Evolutionary conservation across 164 flowering plant species (phyloP).

Genomic region (Berberis thunbergii): DNA sequence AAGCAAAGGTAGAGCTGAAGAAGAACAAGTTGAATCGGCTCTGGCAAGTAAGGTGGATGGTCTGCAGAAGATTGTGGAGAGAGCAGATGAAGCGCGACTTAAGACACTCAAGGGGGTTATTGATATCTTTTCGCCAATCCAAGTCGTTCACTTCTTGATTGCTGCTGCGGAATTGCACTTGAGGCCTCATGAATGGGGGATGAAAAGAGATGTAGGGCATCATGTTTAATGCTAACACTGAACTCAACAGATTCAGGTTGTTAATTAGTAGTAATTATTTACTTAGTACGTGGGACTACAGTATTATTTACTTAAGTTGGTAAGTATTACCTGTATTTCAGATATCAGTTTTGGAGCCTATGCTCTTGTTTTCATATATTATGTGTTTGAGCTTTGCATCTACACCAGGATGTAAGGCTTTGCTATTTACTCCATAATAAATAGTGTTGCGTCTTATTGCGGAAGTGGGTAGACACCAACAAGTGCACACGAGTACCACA

Average conservation of each 20-base stretch:
- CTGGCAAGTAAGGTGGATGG: constrained; percentile 26
- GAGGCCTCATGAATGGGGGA: constrained; percentile 59
- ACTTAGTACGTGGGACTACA: too few relatives aligned
- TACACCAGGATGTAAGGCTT: too few relatives aligned
- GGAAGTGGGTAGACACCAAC: too few relatives aligned
- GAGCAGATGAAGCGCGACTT: constrained; percentile 50
- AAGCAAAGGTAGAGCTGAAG: constrained; percentile 1
- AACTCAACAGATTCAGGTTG: neutral
- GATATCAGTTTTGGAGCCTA: too few relatives aligned
- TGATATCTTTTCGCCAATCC: constrained; percentile 30
- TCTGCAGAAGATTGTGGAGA: constrained; percentile 22
- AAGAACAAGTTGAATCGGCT: constrained; percentile 19
- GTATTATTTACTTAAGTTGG: too few relatives aligned
- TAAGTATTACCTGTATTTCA: too few relatives aligned
- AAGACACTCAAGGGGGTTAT: constrained; percentile 34
- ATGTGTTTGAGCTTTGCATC: too few relatives aligned
- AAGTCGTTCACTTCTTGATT: constrained; percentile 54
- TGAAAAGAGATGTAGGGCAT: constrained; percentile 16
- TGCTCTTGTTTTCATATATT: too few relatives aligned
- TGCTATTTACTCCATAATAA: too few relatives aligned
- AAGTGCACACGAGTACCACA: too few relatives aligned
- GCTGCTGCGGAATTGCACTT: constrained; percentile 61
- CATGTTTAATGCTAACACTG: neutral
- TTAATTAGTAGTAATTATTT: neutral
- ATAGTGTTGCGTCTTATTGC: too few relatives aligned